Base-by-base conservation (phyloP, 2,329 filamentous ascomycete genomes). In the Pseudogymnoascus sp. region DNA sequence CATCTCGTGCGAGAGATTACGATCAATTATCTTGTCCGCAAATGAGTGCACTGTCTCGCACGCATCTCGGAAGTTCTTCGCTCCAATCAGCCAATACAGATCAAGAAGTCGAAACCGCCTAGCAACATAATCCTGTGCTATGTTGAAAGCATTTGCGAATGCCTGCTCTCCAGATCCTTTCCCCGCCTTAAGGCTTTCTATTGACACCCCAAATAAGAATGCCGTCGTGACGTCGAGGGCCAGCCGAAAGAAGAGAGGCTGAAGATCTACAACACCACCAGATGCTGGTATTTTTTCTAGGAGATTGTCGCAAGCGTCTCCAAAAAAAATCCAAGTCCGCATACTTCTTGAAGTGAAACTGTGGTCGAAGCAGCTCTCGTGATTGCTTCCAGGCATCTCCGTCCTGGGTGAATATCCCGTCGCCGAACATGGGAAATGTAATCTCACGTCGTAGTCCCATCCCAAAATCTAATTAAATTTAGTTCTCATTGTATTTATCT, bases 201-300 rank as follows among this genome's bases (percentile, higher is more conserved):
- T 66, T 21, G 76, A 78, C 64, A 81, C 74, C 14, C 83, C 83
- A 61, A 86, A 84, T 2, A 87, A 72, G 62, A 86, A 81, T 41
- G 81, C 80, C 0, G 82, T 86, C 0, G 82, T 79, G 0, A 79
- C 80, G 64, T 86, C 83, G 21, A 86, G 75, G 0, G 83, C 85
- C 23, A 84, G 72, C 60, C 76, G 75, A 69, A 85, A 84, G 1
- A 79, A 78, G 0, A 77, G 66, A 0, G 74, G 72, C 62, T 76
- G 70, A 0, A 79, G 63, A 63, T 78, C 71, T n/a, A 73, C 41
- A 8, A 67, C 45, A 1, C 66, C 21, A 25, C 43, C 43, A 49
- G 12, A 25, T 1, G 6, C 14, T 25, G 43, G 43, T 49, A 49
- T 28, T 28, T 28, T 64, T 2, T 25, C 23, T 25, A 78, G 69